Evolutionary conservation across 2,329 filamentous ascomycete genomes (phyloP), one percentile per base, ranked within the genome.

Genomic region (Aspergillus pseudoglaucus): DNA sequence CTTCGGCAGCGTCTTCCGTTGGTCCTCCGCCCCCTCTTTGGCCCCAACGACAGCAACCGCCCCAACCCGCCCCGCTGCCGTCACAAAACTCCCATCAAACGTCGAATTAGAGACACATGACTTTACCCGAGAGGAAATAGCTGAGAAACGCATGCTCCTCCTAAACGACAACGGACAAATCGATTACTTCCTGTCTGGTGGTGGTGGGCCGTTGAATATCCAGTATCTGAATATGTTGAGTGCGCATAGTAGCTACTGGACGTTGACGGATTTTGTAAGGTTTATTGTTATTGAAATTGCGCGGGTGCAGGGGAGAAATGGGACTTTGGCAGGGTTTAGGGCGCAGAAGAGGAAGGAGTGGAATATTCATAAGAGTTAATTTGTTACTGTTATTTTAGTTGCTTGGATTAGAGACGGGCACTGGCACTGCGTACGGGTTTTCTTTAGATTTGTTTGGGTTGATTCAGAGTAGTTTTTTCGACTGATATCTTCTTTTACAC

Each of bases 211-310:
- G 3, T 74, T 98, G 32, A 93, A 95, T 68, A 90, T 96, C 20
- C 90, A 97, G 69, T 98, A 98, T 64, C 70, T 97, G 32, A 96
- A 95, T 57, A 98, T 98, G 93, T 72, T 98, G 47, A 88, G 89
- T 48, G 93, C 93, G 7, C 93, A 98, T 68, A 90, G 88, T 47
- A 91, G 87, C 64, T 98, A 98, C 67, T 98, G 93, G 93, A 79
- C 82, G 2, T 83, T 87, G 59, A 80, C 76, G 23, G 93, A 97
- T 64, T 90, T 98, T 65, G 84, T 95, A n/a, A 76, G 90, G 40
- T 84, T 97, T 75, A 70, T 97, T 44, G 94, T 94, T 39, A 76
- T 91, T 27, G 93, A 98, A 69, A 83, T 94, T 57, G 90, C 90
- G 3, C 76, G 91, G 53, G 76, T 76, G 56, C 79, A 82, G 4